phyloP scores from a whole-genome alignment of 2,329 filamentous ascomycete species.

The Acephala macrosclerotiorum region DNA sequence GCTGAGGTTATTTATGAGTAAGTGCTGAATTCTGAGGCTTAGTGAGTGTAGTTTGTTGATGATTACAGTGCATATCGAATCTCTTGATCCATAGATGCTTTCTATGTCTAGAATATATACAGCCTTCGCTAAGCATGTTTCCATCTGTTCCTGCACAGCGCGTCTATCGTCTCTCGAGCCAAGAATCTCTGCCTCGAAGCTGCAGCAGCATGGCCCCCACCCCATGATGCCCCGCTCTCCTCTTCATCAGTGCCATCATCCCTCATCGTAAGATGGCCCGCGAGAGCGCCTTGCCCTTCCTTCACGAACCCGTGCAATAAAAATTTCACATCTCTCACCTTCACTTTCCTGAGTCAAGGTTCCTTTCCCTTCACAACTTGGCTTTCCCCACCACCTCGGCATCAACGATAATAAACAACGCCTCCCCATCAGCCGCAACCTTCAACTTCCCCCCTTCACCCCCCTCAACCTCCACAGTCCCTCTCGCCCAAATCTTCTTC shows the following conservation, averaged over 20 bases:
- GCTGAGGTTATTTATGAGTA: conserved; percentile 57
- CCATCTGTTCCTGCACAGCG: not conserved
- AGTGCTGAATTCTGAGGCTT: conserved; percentile 11
- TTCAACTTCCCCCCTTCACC: conserved; percentile 40
- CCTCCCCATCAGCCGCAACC: conserved; percentile 59
- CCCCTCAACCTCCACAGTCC: conserved; percentile 56
- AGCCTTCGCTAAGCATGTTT: not conserved
- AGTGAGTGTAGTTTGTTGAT: conserved; percentile 12
- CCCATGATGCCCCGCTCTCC: no score
- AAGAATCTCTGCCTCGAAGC: no score
- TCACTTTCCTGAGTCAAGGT: not conserved
- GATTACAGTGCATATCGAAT: conserved; percentile 33
- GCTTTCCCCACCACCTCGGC: not conserved
- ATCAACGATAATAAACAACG: conserved; percentile 50
- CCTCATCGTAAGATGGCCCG: not conserved
- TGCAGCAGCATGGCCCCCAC: no score
- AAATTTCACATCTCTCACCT: not conserved
- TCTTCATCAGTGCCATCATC: not conserved
- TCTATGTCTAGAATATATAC: conserved; percentile 2
- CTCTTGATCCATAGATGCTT: conserved; percentile 16
- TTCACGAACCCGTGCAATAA: no score
- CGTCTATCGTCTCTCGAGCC: not conserved
- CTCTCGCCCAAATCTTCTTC: conserved; percentile 60
- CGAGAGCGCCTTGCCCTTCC: no score
- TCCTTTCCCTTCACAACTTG: not conserved